phyloP scores from a whole-genome alignment of 805 yeast genomes.

The Starmerella stigmatis region DNA sequence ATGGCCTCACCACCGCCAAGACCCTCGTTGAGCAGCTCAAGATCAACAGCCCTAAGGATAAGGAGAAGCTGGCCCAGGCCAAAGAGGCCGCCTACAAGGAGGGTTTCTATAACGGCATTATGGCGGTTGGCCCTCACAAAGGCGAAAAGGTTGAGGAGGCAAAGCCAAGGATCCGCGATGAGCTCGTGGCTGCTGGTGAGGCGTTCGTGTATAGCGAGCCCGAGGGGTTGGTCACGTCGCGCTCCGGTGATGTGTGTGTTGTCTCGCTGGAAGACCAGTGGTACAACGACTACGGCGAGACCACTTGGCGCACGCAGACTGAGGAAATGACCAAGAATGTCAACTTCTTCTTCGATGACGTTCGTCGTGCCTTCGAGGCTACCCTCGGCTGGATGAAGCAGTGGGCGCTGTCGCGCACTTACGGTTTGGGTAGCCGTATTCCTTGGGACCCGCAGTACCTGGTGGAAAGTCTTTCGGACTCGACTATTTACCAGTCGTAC shows the following conservation, averaged over 20 bases:
- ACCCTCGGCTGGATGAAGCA: conserved; percentile 92
- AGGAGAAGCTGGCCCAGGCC: conserved; percentile 76
- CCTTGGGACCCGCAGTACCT: conserved; percentile 95
- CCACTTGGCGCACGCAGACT: conserved; percentile 71
- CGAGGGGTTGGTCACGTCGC: conserved; percentile 75
- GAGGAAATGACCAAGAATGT: conserved; percentile 63
- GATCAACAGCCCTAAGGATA: conserved; percentile 89
- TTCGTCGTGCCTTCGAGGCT: conserved; percentile 84
- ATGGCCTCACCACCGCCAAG: conserved; percentile 84
- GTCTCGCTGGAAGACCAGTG: conserved; percentile 98
- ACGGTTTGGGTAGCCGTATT: conserved; percentile 85
- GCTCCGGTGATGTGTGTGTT: conserved; percentile 94
- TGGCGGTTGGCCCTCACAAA: conserved; percentile 68
- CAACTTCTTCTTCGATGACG: conserved; percentile 74
- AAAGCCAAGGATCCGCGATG: conserved; percentile 75
- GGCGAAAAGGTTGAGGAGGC: conserved; percentile 90
- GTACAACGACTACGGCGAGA: conserved; percentile 97
- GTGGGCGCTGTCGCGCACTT: conserved; percentile 97
- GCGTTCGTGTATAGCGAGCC: conserved; percentile 94
- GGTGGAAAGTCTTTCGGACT: conserved; percentile 91
- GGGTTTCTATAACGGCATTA: conserved; percentile 82
- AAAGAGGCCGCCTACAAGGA: conserved; percentile 94
- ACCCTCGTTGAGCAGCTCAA: conserved; percentile 72
- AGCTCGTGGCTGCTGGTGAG: conserved; percentile 60
- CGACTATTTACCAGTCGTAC: conserved; percentile 90